These are phyloP conservation scores for Fusarium sp. DNA, from an alignment of 2,329 filamentous ascomycete species.

Conservation along the genomic window DNA sequence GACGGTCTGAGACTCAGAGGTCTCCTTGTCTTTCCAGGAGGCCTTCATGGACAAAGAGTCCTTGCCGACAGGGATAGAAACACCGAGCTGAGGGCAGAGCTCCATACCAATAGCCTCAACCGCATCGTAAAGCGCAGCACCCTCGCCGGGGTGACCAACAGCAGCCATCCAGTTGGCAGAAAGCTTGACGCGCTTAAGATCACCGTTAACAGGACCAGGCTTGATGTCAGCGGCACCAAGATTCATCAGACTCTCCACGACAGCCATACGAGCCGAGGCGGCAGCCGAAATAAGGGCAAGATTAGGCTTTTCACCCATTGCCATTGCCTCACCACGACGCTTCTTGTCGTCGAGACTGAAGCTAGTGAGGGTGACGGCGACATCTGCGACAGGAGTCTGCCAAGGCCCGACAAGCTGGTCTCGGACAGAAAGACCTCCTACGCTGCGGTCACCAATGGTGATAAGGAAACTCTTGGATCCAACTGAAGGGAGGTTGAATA, in stretches of 20 bases:
- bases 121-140: conserved; percentile 91
- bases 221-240: conserved; percentile 81
- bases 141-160: conserved; percentile 92
- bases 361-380: conserved; percentile 89
- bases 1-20: conserved; percentile 81
- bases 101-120: conserved; percentile 94
- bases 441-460: conserved; percentile 93
- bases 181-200: conserved; percentile 83
- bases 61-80: conserved; percentile 96
- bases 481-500: conserved; percentile 87
- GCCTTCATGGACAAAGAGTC: conserved; percentile 99
- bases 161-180: conserved; percentile 99
- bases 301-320: conserved; percentile 93
- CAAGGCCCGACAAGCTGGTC: conserved; percentile 98
- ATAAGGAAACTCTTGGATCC: conserved; percentile 98
- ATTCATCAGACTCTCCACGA: conserved; percentile 94
- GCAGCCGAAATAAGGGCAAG: conserved; percentile 90
- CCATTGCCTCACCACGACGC: conserved; percentile 93
- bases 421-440: conserved; percentile 87
- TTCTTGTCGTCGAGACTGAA: conserved; percentile 75
- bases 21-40: conserved; percentile 83
- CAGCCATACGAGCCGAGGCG: conserved; percentile 95
- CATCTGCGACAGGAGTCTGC: conserved; percentile 94
- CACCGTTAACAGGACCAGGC: conserved; percentile 60
- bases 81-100: conserved; percentile 87